phyloP scores from a whole-genome alignment of 2,329 filamentous ascomycete genomes.

The Hypoxylon sp. region DNA sequence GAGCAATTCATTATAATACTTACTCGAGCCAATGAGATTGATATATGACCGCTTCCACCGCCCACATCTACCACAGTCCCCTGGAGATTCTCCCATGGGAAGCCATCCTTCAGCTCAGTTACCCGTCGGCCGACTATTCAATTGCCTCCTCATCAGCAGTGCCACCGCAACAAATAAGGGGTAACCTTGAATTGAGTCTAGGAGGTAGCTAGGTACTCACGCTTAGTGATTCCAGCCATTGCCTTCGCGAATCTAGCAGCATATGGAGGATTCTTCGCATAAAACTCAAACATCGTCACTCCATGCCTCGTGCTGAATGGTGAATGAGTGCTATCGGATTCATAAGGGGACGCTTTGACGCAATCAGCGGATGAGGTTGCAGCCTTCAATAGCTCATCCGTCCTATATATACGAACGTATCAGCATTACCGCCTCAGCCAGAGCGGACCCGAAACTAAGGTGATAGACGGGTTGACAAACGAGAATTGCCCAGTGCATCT shows the following conservation, averaged over 20 bases:
- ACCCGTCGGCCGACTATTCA: constrained; percentile 25
- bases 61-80: constrained; percentile 42
- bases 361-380: constrained; percentile 31
- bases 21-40: constrained; percentile 33
- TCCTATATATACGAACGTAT: not conserved
- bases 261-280: constrained; percentile 14
- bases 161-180: not conserved
- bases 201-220: constrained; percentile 22
- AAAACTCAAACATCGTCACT: constrained; percentile 38
- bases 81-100: constrained; percentile 27
- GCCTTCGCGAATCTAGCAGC: constrained; percentile 36
- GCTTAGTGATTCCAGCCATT: constrained; percentile 35
- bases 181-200: not conserved
- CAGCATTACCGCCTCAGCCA: not conserved
- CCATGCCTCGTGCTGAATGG: constrained; percentile 45
- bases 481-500: constrained; percentile 39
- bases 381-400: constrained; percentile 52
- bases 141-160: not conserved
- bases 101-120: constrained; percentile 27
- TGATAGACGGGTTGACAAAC: not conserved
- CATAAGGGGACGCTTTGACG: constrained; percentile 43
- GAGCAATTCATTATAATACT: not conserved
- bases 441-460: not conserved
- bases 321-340: constrained; percentile 38
- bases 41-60: constrained; percentile 42